A percentile compares a stretch with the other conserved stretches of the same genome.
These are phyloP conservation scores for Mariannaea elegans DNA, from an alignment of 2,329 filamentous ascomycete genomes.

Conservation along the genomic window DNA sequence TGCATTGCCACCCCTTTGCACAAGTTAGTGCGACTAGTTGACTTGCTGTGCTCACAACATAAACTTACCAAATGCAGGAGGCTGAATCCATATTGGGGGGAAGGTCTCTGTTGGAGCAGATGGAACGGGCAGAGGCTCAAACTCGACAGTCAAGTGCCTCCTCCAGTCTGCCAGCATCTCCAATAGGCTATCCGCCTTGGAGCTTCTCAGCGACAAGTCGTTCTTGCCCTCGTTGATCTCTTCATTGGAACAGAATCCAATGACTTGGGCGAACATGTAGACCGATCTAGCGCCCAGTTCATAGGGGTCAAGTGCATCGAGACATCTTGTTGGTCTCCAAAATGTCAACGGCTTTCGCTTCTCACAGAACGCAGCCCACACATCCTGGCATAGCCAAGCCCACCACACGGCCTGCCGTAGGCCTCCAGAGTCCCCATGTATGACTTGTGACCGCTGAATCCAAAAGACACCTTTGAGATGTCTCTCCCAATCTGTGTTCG, in stretches of 20 bases:
- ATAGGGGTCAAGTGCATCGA: conserved; percentile 56
- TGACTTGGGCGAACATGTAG: conserved; percentile 63
- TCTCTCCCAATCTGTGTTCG: conserved; percentile 61
- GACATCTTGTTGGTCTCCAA: conserved; percentile 60
- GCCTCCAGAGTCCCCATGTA: conserved; percentile 65
- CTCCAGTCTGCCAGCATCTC: too few species aligned
- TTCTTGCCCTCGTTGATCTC: background rate
- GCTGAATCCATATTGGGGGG: conserved; percentile 59
- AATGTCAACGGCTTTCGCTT: conserved; percentile 64
- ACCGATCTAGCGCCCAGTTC: conserved; percentile 62
- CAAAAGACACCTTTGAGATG: conserved; percentile 72
- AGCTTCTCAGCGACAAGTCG: background rate
- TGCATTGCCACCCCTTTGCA: conserved; percentile 58
- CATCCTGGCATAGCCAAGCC: conserved; percentile 71
- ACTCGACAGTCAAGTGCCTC: conserved; percentile 49
- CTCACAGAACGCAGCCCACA: conserved; percentile 70
- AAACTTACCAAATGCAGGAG: conserved; percentile 49
- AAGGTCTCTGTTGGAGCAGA: conserved; percentile 41
- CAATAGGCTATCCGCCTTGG: conserved; percentile 6
- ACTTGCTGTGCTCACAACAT: rapidly evolving
- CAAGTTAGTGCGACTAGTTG: too few species aligned
- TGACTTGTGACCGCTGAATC: conserved; percentile 69
- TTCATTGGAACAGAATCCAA: conserved; percentile 58
- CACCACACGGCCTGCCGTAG: conserved; percentile 69
- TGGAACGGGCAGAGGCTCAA: conserved; percentile 49